Percentiles rank a stretch among this genome's conserved stretches.
Conservation (phyloP, 2,329 filamentous ascomycete genomes). For the Epicoccum nigrum region DNA sequence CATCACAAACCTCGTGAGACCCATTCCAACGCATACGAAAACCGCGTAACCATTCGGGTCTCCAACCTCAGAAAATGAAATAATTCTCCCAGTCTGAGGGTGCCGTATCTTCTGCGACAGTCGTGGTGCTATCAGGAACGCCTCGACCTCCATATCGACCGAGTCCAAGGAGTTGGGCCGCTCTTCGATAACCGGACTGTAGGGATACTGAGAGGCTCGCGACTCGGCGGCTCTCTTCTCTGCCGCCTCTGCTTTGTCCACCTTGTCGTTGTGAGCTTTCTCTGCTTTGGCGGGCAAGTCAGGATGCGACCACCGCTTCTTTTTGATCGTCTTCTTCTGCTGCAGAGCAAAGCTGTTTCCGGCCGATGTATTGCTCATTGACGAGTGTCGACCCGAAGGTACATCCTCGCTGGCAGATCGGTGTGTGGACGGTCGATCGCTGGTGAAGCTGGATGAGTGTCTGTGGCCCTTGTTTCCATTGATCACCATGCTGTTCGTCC, state of each 20-base stretch:
- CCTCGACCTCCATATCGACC: slow-evolving; percentile 84
- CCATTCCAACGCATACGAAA: slow-evolving; percentile 98
- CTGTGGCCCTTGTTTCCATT: slow-evolving; percentile 30
- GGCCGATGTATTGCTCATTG: slow-evolving; percentile 31
- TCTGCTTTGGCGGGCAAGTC: slow-evolving; percentile 49
- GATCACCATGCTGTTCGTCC: slow-evolving; percentile 30
- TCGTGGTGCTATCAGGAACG: slow-evolving; percentile 81
- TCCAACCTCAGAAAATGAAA: slow-evolving; percentile 96
- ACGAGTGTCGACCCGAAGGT: slow-evolving; percentile 34
- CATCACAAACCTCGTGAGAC: slow-evolving; percentile 91
- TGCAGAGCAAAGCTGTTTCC: slow-evolving; percentile 39
- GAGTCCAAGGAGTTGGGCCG: slow-evolving; percentile 82
- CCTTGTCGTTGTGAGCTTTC: slow-evolving; percentile 42
- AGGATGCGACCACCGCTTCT: slow-evolving; percentile 49
- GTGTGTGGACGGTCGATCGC: slow-evolving; percentile 24
- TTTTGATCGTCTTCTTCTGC: slow-evolving; percentile 39
- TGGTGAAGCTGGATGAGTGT: slow-evolving; percentile 36
- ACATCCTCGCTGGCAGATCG: slow-evolving; percentile 43
- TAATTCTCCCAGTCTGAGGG: slow-evolving; percentile 82
- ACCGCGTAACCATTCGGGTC: slow-evolving; percentile 90
- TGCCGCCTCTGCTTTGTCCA: slow-evolving; percentile 33
- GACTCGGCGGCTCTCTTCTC: slow-evolving; percentile 21
- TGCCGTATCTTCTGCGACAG: slow-evolving; percentile 88
- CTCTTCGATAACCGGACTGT: slow-evolving; percentile 64
- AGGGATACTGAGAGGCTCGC: slow-evolving; percentile 13